Base-by-base conservation (phyloP, 306 rosid genomes). In the Ochetophila trinervis region DNA sequence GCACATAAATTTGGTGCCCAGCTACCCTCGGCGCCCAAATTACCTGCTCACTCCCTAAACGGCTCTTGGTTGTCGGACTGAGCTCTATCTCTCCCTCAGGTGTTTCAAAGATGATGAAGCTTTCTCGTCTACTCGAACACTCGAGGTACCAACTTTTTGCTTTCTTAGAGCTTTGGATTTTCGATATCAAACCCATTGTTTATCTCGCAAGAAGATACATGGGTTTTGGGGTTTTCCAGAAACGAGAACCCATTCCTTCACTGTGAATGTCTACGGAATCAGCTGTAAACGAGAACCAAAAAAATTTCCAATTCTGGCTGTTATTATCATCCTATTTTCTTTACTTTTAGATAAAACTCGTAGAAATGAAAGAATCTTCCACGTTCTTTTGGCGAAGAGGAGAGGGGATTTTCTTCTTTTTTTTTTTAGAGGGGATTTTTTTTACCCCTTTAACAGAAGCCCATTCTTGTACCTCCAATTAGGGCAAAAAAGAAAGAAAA, bases 21-120 rank as follows among this genome's bases (percentile, higher is more conserved):
- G 7, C 53, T 20, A 49, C 18, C 7, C 53, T 16, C n/a, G n/a
- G 53, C 18, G 53, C 53, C 20, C 53, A 16, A 15, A 9, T 49
- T 8, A 4, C 20, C 53, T 49, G 6, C 54, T 6, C 9, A 10
- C 17, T 47, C 51, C 51, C 51, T 14, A 11, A 47, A 16, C 19
- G 21, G 9, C 54, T 18, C 54, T 17, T 50, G 9, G 19, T 18
- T 7, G 10, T 16, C 19, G 5, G 6, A 10, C 20, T 17, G 21
- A 15, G 19, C 54, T 15, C 54, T 50, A 21, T 16, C 11, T 16
- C 54, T 50, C 63, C 3, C 16, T 60, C 17, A 3, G 21, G 9
- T 17, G 21, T 5, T 24, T 24, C 44, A 9, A 74, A 65, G 76
- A 86, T 84, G 92, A 81, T 76, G 37, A 86, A 69, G 78, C 58